phyloP scores from a whole-genome alignment of 768 basidiomycete species.

The Lentinula aciculospora region DNA sequence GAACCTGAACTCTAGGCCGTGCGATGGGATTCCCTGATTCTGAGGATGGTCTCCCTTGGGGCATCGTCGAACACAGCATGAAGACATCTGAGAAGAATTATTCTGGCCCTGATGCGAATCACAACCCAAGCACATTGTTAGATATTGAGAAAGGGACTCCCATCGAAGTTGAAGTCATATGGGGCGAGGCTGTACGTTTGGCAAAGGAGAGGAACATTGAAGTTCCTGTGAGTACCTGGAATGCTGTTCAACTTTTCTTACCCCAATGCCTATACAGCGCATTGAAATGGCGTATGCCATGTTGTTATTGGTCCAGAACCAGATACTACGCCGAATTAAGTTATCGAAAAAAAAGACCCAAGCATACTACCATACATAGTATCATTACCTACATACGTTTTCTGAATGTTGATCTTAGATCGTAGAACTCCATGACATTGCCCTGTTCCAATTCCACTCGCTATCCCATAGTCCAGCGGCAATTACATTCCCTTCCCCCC shows the following conservation, averaged over 20 bases:
- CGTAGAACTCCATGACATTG: constrained; percentile 36
- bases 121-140: constrained; percentile 58
- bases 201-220: constrained; percentile 37
- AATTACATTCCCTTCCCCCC: constrained; percentile 67
- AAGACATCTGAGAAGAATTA: constrained; percentile 33
- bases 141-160: constrained; percentile 51
- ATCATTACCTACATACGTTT: background rate
- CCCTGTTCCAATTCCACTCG: constrained; percentile 40
- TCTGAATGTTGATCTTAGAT: background rate
- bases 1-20: constrained; percentile 12
- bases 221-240: constrained; percentile 14
- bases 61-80: constrained; percentile 31
- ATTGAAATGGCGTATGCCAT: constrained; percentile 9
- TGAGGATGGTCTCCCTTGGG: constrained; percentile 43
- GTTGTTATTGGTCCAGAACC: constrained; percentile 10
- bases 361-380: background rate
- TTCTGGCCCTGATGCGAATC: constrained; percentile 32
- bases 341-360: background rate
- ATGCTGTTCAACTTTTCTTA: background rate
- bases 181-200: constrained; percentile 56
- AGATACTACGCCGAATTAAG: constrained; percentile 2
- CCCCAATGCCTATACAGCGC: background rate
- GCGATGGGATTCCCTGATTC: constrained; percentile 42
- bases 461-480: constrained; percentile 57
- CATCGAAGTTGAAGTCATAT: constrained; percentile 62